Percentiles rank a stretch among this genome's conserved stretches.
phyloP scores from a whole-genome alignment of 495 filamentous ascomycete species.

The Penicillium longicatenatum region DNA sequence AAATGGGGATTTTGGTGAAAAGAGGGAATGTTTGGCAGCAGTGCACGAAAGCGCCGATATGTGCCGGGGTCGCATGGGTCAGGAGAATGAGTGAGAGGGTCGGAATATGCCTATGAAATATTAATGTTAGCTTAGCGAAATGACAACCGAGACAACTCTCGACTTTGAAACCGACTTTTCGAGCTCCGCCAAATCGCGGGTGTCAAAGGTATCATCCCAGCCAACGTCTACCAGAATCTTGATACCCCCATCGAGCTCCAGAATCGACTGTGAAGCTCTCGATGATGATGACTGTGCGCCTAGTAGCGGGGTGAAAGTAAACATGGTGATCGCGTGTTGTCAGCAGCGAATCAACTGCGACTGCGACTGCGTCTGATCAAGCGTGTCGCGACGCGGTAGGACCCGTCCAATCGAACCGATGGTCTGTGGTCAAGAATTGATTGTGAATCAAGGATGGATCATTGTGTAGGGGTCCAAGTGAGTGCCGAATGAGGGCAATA shows the following conservation, averaged over 20 bases:
- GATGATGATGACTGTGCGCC: conserved; percentile 83
- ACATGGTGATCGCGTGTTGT: conserved; percentile 60
- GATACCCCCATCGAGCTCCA: conserved; percentile 95
- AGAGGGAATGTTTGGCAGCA: conserved; percentile 95
- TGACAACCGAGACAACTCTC: background rate
- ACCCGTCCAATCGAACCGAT: conserved; percentile 14
- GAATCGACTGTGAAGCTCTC: conserved; percentile 85
- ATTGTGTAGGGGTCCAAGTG: background rate
- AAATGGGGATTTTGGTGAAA: conserved; percentile 92
- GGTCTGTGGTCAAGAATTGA: background rate
- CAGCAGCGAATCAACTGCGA: conserved; percentile 4
- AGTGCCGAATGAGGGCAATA: background rate
- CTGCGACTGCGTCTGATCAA: conserved; percentile 4
- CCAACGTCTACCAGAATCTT: conserved; percentile 94
- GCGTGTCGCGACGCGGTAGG: conserved; percentile 10
- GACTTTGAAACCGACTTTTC: conserved; percentile 67
- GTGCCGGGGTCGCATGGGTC: conserved; percentile 86
- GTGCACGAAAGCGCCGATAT: conserved; percentile 92
- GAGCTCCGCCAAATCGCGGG: conserved; percentile 75
- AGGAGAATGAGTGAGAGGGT: conserved; percentile 93
- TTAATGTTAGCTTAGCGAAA: conserved; percentile 12
- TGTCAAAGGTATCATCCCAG: conserved; percentile 91
- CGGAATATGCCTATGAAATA: conserved; percentile 70
- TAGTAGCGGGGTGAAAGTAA: conserved; percentile 89
- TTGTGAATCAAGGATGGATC: background rate